Percentiles rank a stretch among this genome's conserved stretches.
phyloP scores from a whole-genome alignment of 257 asterid genomes.

The Solanum pennellii region DNA sequence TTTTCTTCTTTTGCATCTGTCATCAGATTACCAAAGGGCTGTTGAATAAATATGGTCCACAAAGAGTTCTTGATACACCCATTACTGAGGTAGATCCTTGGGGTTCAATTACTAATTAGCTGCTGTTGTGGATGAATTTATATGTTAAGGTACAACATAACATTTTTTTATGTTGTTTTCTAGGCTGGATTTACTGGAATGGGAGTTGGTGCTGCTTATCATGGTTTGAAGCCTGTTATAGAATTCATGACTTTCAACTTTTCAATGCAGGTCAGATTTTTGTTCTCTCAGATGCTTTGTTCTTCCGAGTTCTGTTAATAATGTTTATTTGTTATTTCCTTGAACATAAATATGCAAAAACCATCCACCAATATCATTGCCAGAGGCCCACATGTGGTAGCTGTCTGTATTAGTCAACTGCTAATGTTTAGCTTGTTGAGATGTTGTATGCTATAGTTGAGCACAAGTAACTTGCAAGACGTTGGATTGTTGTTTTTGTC shows the following conservation, averaged over 20 bases:
- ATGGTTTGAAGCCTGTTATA: slow-evolving; percentile 76
- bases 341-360: background rate
- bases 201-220: slow-evolving; percentile 94
- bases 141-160: background rate
- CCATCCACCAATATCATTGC: background rate
- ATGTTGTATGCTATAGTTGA: background rate
- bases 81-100: slow-evolving; percentile 74
- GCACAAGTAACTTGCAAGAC: background rate
- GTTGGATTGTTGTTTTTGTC: background rate
- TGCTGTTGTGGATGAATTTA: background rate
- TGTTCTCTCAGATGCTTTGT: background rate
- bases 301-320: background rate
- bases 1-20: background rate
- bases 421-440: background rate
- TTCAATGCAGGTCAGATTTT: slow-evolving; percentile 77
- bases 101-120: background rate
- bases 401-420: background rate
- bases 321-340: background rate
- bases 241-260: slow-evolving; percentile 97
- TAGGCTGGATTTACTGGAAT: slow-evolving; percentile 97
- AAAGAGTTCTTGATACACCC: slow-evolving; percentile 85
- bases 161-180: slow-evolving; percentile 2
- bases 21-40: slow-evolving; percentile 82
- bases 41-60: slow-evolving; percentile 83
- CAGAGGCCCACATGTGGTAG: background rate